Evolutionary conservation across 352 stramenopile genomes (phyloP).

Genomic region (Lagenidium sp.): DNA sequence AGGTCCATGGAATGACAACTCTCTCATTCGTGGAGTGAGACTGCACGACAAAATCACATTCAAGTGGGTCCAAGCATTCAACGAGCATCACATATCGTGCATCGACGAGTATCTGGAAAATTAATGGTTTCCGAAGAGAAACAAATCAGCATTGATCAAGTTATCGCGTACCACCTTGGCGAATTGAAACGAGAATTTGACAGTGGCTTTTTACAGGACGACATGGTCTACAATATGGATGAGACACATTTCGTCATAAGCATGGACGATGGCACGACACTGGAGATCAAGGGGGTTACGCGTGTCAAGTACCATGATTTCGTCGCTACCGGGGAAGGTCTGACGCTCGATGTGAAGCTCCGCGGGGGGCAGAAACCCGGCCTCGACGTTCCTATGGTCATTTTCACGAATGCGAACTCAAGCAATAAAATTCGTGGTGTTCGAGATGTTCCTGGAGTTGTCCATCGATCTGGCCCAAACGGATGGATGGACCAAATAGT

Average conservation of each 20-base stretch:
- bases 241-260: conserved; percentile 19
- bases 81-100: background rate
- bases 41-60: no score
- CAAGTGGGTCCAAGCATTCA: background rate
- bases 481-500: background rate
- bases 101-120: background rate
- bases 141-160: background rate
- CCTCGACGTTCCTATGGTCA: background rate
- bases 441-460: background rate
- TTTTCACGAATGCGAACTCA: background rate
- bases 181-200: conserved; percentile 12
- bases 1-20: no score
- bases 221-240: conserved; percentile 18
- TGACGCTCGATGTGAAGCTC: conserved; percentile 6
- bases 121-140: background rate
- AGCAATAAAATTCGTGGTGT: background rate
- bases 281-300: conserved; percentile 10
- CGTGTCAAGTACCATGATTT: conserved; percentile 20
- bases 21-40: no score
- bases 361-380: background rate
- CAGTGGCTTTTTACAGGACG: conserved; percentile 9
- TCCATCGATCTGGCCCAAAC: background rate
- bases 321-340: conserved; percentile 14
- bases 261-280: conserved; percentile 11
- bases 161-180: conserved; percentile 12